These are phyloP conservation scores for Scutellaria galericulata DNA, from an alignment of 257 asterid species.

Conservation along the genomic window DNA sequence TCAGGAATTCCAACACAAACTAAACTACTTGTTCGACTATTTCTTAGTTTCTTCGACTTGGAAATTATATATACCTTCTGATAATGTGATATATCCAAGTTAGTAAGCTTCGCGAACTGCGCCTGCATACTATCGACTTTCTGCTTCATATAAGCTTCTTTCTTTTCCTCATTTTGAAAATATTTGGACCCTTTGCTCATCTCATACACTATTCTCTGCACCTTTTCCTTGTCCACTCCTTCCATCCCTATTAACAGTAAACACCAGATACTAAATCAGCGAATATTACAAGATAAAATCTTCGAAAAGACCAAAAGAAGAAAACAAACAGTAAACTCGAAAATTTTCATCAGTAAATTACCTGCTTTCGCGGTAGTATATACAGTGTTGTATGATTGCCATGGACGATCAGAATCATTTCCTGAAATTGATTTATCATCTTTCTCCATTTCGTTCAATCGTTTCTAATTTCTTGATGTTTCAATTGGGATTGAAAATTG, in stretches of 20 bases:
- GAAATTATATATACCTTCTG: constrained; percentile 59
- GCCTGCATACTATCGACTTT: constrained; percentile 73
- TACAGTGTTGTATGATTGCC: constrained; percentile 94
- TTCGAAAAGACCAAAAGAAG: background rate
- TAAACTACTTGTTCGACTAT: background rate
- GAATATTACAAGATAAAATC: background rate
- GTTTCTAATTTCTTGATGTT: background rate
- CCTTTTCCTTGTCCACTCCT: constrained; percentile 98
- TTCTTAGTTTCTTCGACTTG: constrained; percentile 7
- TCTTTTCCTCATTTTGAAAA: constrained; percentile 84
- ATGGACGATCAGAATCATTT: constrained; percentile 63
- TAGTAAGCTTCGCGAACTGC: constrained; percentile 66
- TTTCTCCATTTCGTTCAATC: constrained; percentile 45
- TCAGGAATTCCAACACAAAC: background rate
- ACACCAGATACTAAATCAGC: constrained; percentile 7
- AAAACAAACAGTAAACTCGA: background rate
- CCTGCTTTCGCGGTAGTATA: constrained; percentile 97
- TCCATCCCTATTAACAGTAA: constrained; percentile 76
- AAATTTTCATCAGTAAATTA: constrained; percentile 19
- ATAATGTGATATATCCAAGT: constrained; percentile 54
- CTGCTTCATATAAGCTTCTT: constrained; percentile 80
- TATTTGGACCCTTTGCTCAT: constrained; percentile 98
- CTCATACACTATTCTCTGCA: constrained; percentile 92
- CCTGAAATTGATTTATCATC: constrained; percentile 42
- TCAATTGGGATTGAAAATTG: constrained; percentile 25